Evolutionary conservation across 1,139 yeast genomes (phyloP), one percentile per base, ranked within the genome.

Genomic region (Spencermartinsiella ligniputridi): DNA sequence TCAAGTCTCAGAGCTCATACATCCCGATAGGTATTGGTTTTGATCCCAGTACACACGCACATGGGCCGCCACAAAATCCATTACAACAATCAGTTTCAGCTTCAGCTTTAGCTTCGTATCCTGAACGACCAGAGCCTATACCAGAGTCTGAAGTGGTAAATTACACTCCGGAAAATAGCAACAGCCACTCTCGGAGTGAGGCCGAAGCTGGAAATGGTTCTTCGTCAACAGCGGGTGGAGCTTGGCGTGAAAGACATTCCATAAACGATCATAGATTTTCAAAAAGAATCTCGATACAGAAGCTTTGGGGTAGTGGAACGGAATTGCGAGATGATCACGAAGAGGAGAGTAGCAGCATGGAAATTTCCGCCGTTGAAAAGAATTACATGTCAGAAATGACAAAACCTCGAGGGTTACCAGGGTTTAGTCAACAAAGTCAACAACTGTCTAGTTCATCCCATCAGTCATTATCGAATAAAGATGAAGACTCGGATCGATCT

Each of bases 51-150:
- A 15, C 32, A 27, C 32, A 27, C 32, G 36, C 45, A 24, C 27
- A 30, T 11, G 34, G 36, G 11, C 22, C 24, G 5, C 47, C 47
- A 13, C 21, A 40, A n/a, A n/a, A 30, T 13, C 41, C 3, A 9
- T 44, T 30, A 24, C 33, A 9, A 35, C 17, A 35, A n/a, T 12
- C 13, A n/a, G 9, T 30, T n/a, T 6, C 13, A 30, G n/a, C n/a
- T n/a, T n/a, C n/a, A n/a, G n/a, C n/a, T n/a, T n/a, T n/a, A n/a
- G n/a, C n/a, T n/a, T n/a, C n/a, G n/a, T n/a, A n/a, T n/a, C n/a
- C n/a, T n/a, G n/a, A 30, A 30, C 34, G 34, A n/a, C 36, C 36
- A 9, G 36, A 19, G 13, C 22, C 36, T 8, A 33, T 19, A 11
- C 12, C 13, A 6, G 22, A 35, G 20, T 8, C 20, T 13, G 36